Evolutionary conservation across 805 yeast genomes (phyloP).

Genomic region (Sugiyamaella valdiviana): DNA sequence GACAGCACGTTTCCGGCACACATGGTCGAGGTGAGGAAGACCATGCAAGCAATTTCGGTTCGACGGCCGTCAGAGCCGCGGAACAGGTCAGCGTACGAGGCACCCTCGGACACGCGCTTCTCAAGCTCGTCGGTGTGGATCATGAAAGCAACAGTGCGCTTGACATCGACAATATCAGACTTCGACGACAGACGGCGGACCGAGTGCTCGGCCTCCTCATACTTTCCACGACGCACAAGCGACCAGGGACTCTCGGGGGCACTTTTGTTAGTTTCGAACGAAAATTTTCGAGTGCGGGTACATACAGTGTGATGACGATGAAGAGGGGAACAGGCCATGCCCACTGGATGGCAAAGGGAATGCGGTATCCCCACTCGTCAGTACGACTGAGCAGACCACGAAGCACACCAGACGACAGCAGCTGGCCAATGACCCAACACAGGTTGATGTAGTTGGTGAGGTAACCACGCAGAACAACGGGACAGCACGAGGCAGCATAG

Average conservation of each 20-base stretch:
- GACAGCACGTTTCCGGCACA: constrained; percentile 29
- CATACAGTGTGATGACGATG: constrained; percentile 37
- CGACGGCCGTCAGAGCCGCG: constrained; percentile 15
- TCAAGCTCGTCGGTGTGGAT: constrained; percentile 34
- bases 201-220: constrained; percentile 40
- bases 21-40: constrained; percentile 41
- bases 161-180: constrained; percentile 16
- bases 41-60: constrained; percentile 37
- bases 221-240: constrained; percentile 39
- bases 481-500: constrained; percentile 52
- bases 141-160: constrained; percentile 16
- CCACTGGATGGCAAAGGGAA: constrained; percentile 58
- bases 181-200: constrained; percentile 30
- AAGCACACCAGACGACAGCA: constrained; percentile 47
- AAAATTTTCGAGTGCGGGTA: constrained; percentile 31
- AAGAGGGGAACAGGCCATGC: constrained; percentile 41
- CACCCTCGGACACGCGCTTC: constrained; percentile 7
- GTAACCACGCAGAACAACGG: constrained; percentile 43
- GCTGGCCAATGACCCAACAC: constrained; percentile 54
- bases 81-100: constrained; percentile 13
- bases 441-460: constrained; percentile 45
- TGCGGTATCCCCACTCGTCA: constrained; percentile 39
- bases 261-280: neutral
- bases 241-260: constrained; percentile 57
- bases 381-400: constrained; percentile 29